Base-by-base conservation (phyloP, 129 eudicot species). In the Flaveria robusta region DNA sequence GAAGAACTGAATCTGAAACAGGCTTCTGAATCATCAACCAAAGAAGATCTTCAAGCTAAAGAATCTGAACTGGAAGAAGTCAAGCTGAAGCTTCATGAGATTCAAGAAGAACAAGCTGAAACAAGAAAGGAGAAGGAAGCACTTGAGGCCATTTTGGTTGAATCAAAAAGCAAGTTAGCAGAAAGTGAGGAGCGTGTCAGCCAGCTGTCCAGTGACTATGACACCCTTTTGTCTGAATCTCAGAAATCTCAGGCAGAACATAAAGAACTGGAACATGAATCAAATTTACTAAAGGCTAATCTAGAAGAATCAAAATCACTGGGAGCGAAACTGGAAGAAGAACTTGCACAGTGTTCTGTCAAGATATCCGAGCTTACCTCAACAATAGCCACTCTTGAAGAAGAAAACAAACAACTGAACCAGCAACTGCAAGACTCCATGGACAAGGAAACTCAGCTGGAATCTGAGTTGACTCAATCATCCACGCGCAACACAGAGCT, bases 191-290 rank as follows among this genome's bases (percentile, higher is more conserved):
- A 90, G 37, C 78, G 59, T 10, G 81, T 83, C 86, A 79, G 59
- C 31, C 87, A 85, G 81, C 50, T 73, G 34, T 85, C 91, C 1
- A 93, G 85, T 11, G 96, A 88, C 68, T 81, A 84, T 15, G 95
- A 81, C 76, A 15, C 85, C 60, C 88, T 86, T 18, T 72, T 86
- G 77, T 78, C 95, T 29, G 84, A 91, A 86, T 88, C 88, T 63
- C 68, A 63, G 22, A 63, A 29, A 63, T 63, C 68, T 72, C 66
- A 86, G 72, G 92, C 83, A 75, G 88, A 91, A 56, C 77, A 74
- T 80, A 74, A 71, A 23, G 97, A 86, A 49, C 86, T 91, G 23
- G 97, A 91, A 68, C 71, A 86, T 72, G 88, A 80, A 24, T 67
- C 86, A 8, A 62, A 45, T 26, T 41, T 16, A 58, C 43, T 77